Evolutionary conservation across 331 rosid species (phyloP).

Genomic region (Malus hybrid): DNA sequence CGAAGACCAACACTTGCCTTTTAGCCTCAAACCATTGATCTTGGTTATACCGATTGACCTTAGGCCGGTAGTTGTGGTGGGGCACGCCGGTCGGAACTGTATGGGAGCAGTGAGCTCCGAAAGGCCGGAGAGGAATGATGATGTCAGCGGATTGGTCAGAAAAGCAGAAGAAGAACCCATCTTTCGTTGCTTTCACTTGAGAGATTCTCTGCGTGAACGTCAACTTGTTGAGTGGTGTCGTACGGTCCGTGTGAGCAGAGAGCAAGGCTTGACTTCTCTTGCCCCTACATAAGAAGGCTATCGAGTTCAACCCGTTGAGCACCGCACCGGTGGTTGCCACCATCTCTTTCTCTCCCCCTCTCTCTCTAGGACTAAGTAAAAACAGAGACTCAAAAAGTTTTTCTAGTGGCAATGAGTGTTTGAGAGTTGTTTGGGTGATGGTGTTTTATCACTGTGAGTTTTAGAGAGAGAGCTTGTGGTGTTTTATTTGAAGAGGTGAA

Average conservation of each 20-base stretch:
- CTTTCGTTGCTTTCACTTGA: background rate
- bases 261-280: conserved; percentile 58
- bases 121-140: conserved; percentile 22
- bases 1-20: conserved; percentile 16
- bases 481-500: too few species aligned
- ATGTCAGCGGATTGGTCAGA: conserved; percentile 35
- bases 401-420: too few species aligned
- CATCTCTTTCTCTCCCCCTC: conserved; percentile 27
- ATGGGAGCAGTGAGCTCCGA: conserved; percentile 21
- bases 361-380: background rate
- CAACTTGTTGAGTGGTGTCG: too few species aligned
- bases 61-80: background rate
- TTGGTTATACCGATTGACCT: background rate
- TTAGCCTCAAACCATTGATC: background rate
- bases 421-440: too few species aligned
- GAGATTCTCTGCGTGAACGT: too few species aligned
- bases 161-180: conserved; percentile 40
- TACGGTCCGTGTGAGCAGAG: conserved; percentile 8
- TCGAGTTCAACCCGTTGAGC: conserved; percentile 67
- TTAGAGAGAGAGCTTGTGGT: too few species aligned
- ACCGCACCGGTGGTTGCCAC: conserved; percentile 87
- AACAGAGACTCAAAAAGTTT: background rate
- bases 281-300: conserved; percentile 62
- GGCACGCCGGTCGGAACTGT: background rate
- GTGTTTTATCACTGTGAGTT: too few species aligned